Evolutionary conservation across 129 eudicot genomes (phyloP).

Genomic region (carrot (Daucus carota)): DH1_v3.0 NC_030381.2:2822501-2823000

Average conservation of each 20-base stretch:
- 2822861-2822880: constrained; percentile 6
- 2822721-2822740: not conserved
- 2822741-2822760: not conserved
- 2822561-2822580: not conserved
- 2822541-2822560: not conserved
- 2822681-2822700: not conserved
- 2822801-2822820: not conserved
- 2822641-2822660: not conserved
- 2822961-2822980: constrained; percentile 70
- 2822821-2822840: not conserved
- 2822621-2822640: not conserved
- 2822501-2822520: not conserved
- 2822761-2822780: not conserved
- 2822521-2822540: not conserved
- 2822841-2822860: not conserved
- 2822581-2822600: not conserved
- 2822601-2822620: not conserved
- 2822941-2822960: constrained; percentile 73
- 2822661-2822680: no score
- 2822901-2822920: not conserved
- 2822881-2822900: not conserved
- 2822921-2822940: constrained; percentile 59
- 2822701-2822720: not conserved
- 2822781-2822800: not conserved
- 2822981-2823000: constrained; percentile 65